Percentiles rank a stretch among this genome's conserved stretches.
These are phyloP conservation scores for Rhipidocladum racemiflorum DNA, from an alignment of 176 grass and related monocot genomes.

Conservation along the genomic window DNA sequence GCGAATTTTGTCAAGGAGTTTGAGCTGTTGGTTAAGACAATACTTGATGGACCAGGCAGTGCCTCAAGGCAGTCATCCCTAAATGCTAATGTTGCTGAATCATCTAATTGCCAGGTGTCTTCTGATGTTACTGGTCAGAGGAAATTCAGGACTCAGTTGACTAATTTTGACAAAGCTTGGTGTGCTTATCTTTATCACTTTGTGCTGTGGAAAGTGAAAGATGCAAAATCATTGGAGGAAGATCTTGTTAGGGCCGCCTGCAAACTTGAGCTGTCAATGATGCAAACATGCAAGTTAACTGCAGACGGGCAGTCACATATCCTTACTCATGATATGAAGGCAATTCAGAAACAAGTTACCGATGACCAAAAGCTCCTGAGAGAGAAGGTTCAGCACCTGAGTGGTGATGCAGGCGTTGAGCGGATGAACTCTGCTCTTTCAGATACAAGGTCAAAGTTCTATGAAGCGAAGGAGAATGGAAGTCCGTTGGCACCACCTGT, in stretches of 20 bases:
- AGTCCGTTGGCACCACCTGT: conserved; percentile 53
- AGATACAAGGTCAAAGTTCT: conserved; percentile 78
- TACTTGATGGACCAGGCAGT: conserved; percentile 48
- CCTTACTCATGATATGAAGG: conserved; percentile 90
- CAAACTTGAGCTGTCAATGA: conserved; percentile 94
- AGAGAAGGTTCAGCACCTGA: conserved; percentile 91
- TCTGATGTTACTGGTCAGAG: conserved; percentile 25
- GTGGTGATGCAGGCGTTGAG: conserved; percentile 77
- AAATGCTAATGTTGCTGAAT: background rate
- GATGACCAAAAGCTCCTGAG: conserved; percentile 86
- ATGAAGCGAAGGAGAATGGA: conserved; percentile 69
- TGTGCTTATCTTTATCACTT: conserved; percentile 82
- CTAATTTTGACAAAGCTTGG: conserved; percentile 76
- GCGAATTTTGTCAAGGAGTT: conserved; percentile 61
- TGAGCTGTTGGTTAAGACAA: conserved; percentile 59
- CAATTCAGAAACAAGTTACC: conserved; percentile 86
- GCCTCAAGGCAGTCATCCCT: conserved; percentile 23
- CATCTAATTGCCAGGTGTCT: background rate
- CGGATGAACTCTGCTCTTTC: conserved; percentile 82
- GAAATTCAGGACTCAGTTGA: conserved; percentile 56
- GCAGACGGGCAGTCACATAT: conserved; percentile 41
- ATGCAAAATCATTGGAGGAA: conserved; percentile 87
- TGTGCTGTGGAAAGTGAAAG: conserved; percentile 96
- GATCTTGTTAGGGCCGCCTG: conserved; percentile 95
- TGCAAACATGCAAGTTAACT: conserved; percentile 88